phyloP scores from a whole-genome alignment of 176 grass and related monocot genomes.

The Zoysia pacifica region DNA sequence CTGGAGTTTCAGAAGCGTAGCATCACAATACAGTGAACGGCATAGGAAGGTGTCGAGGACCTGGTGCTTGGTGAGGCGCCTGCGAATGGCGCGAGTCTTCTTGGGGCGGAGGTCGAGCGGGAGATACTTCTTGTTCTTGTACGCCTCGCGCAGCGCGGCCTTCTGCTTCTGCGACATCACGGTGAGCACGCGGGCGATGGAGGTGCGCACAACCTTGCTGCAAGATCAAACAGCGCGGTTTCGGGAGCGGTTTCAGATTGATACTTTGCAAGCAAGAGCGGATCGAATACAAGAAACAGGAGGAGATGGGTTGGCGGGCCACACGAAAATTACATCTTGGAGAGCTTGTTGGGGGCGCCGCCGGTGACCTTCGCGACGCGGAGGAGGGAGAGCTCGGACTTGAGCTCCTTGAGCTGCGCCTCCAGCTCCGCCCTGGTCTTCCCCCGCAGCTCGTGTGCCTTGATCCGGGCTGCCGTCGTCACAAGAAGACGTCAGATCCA shows the following conservation, averaged over 20 bases:
- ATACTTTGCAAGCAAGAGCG: neutral
- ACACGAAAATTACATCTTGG: conserved; percentile 59
- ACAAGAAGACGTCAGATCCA: conserved; percentile 29
- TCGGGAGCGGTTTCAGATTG: neutral
- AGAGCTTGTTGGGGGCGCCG: conserved; percentile 92
- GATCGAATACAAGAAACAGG: neutral
- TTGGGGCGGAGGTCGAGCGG: conserved; percentile 83
- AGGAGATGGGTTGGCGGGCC: neutral
- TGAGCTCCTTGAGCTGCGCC: conserved; percentile 73
- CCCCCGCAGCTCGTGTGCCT: conserved; percentile 81
- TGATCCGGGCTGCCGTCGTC: conserved; percentile 59
- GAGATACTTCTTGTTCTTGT: conserved; percentile 75
- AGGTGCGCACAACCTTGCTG: conserved; percentile 84
- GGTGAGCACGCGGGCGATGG: conserved; percentile 69
- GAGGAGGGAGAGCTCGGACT: conserved; percentile 87
- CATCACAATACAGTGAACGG: neutral
- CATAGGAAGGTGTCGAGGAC: conserved; percentile 7
- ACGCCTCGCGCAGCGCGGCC: conserved; percentile 66
- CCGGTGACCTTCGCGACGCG: conserved; percentile 95
- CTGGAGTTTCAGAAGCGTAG: neutral
- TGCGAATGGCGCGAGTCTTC: conserved; percentile 88
- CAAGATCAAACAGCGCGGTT: neutral
- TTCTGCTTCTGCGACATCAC: conserved; percentile 91
- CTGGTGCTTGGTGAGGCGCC: conserved; percentile 83
- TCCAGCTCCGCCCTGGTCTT: conserved; percentile 77